Evolutionary conservation across 1,139 yeast genomes (phyloP).

Genomic region (Arxiozyma slooffiae): DNA sequence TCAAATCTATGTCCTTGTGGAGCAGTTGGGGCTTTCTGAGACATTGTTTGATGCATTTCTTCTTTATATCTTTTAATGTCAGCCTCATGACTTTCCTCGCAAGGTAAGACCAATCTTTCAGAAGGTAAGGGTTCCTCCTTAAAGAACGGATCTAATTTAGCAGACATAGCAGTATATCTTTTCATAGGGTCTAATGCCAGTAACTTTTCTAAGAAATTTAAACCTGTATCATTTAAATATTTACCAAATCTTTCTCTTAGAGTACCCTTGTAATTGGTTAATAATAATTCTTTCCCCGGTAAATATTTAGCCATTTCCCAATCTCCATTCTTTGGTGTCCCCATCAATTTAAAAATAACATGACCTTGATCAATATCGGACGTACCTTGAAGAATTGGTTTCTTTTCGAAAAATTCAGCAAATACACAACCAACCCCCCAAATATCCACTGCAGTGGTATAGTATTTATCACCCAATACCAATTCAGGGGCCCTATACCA

Average conservation of each 20-base stretch:
- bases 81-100: slow-evolving; percentile 83
- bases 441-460: slow-evolving; percentile 89
- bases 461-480: slow-evolving; percentile 70
- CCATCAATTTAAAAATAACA: slow-evolving; percentile 67
- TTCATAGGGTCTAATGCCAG: slow-evolving; percentile 58
- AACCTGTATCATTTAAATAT: slow-evolving; percentile 26
- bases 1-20: slow-evolving; percentile 27
- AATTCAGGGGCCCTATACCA: slow-evolving; percentile 98
- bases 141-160: slow-evolving; percentile 64
- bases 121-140: slow-evolving; percentile 54
- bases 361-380: slow-evolving; percentile 90
- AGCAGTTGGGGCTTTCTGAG: slow-evolving; percentile 29
- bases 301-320: slow-evolving; percentile 60
- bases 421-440: slow-evolving; percentile 98
- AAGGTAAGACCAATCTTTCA: slow-evolving; percentile 49
- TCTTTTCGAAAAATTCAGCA: slow-evolving; percentile 75
- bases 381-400: slow-evolving; percentile 77
- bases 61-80: slow-evolving; percentile 58
- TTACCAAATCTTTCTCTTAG: slow-evolving; percentile 42
- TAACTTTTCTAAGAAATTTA: slow-evolving; percentile 43
- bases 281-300: slow-evolving; percentile 45
- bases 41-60: slow-evolving; percentile 28
- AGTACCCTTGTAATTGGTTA: slow-evolving; percentile 41
- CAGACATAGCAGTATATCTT: slow-evolving; percentile 71
- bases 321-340: slow-evolving; percentile 57